Evolutionary conservation across 768 basidiomycete genomes (phyloP), one percentile per base, ranked within the genome.

Genomic region (Collybiopsis luxurians): DNA sequence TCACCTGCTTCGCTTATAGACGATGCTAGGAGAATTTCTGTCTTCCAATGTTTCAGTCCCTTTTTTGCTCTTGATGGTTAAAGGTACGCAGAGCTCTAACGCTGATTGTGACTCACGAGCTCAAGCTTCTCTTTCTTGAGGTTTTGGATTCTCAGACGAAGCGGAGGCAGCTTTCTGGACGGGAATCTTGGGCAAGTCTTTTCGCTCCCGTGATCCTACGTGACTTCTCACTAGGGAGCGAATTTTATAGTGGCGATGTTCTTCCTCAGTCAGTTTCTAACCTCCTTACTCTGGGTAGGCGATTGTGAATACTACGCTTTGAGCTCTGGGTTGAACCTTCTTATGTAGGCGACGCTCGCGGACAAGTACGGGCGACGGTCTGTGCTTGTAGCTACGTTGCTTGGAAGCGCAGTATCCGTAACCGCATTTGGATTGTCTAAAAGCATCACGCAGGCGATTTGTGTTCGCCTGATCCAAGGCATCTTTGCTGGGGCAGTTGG

Each of bases 401-500:
- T 96, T 38, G 96, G 95, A 28, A 90, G 89, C 65, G 88, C 92
- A 0, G 61, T 89, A 39, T 90, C 89, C 10, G 89, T 91, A 65
- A 73, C 83, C 24, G 67, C 85, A 34, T 93, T 95, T 65, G 92
- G 90, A 28, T 92, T 90, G 2, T 81, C 85, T 28, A 86, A 85
- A 9, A 76, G 85, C 9, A 72, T 91, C 13, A 81, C 86, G 43
- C 85, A 95, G 71, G 95, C 95, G 4, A 82, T 97, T 38, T 86
- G 77, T 34, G 85, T 95, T 49, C 82, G 94, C 17, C 77, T 98
- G 15, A 77, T 93, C 34, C 95, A 96, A 69, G 95, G 95, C 24
- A 79, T 95, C 28, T 97, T 96, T 66, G 90, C 89, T 2, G 95
- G 96, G 2, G 90, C 95, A 17, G 89, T 98, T n/a, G 96, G 96